These are phyloP conservation scores for Lomentospora prolificans DNA, from an alignment of 2,329 filamentous ascomycete genomes.

Conservation along the genomic window DNA sequence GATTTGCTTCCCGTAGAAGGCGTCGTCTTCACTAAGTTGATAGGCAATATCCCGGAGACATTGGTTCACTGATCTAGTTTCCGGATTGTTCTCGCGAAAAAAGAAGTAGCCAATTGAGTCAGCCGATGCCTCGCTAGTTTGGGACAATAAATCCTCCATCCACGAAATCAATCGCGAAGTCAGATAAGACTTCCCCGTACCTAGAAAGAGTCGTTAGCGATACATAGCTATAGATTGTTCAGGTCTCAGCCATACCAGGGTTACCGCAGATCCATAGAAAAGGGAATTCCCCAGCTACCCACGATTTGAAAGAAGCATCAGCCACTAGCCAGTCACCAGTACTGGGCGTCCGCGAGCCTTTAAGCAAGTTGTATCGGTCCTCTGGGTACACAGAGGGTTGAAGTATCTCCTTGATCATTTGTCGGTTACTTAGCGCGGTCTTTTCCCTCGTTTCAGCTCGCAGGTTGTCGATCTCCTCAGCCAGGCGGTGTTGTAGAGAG, in stretches of 20 bases:
- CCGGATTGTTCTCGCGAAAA: constrained; percentile 36
- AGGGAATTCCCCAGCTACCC: constrained; percentile 26
- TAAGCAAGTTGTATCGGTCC: constrained; percentile 31
- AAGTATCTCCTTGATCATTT: constrained; percentile 28
- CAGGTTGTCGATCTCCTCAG: constrained; percentile 23
- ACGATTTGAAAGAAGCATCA: constrained; percentile 27
- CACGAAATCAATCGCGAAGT: constrained; percentile 32
- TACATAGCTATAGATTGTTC: not conserved
- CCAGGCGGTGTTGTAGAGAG: constrained; percentile 23
- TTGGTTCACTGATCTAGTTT: constrained; percentile 33
- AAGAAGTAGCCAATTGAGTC: constrained; percentile 34
- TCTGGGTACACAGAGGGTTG: constrained; percentile 31
- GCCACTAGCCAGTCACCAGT: constrained; percentile 37
- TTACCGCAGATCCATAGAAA: constrained; percentile 35
- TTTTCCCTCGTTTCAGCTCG: constrained; percentile 24
- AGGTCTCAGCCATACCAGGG: constrained; percentile 20
- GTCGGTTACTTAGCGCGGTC: constrained; percentile 21
- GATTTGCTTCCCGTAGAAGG: constrained; percentile 32
- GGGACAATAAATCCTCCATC: constrained; percentile 23
- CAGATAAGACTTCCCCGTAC: constrained; percentile 36
- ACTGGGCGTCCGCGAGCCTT: constrained; percentile 25
- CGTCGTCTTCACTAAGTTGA: constrained; percentile 35
- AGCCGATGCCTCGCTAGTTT: constrained; percentile 13
- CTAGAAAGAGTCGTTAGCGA: constrained; percentile 12
- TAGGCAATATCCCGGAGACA: constrained; percentile 35